Evolutionary conservation across 176 grass and related monocot species (phyloP).

Genomic region (Bothriochloa decipiens): DNA sequence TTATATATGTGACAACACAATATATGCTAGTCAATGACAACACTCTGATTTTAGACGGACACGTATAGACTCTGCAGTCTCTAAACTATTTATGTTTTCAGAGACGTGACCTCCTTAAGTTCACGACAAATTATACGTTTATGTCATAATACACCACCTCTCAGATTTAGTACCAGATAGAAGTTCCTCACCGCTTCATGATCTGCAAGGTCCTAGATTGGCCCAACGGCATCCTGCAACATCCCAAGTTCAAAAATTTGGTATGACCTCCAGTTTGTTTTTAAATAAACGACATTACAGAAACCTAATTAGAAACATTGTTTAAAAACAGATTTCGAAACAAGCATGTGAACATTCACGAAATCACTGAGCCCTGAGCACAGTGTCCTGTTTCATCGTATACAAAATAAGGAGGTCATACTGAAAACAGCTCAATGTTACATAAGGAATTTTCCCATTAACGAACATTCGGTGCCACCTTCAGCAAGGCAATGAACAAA

Average conservation of each 20-base stretch:
- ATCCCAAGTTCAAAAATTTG: neutral
- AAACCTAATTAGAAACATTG: neutral
- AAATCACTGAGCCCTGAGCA: neutral
- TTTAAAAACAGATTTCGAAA: neutral
- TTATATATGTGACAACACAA: too few species aligned
- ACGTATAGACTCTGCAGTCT: too few species aligned
- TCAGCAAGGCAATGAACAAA: constrained; percentile 19
- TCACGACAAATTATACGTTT: too few species aligned
- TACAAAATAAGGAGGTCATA: neutral
- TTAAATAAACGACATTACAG: neutral
- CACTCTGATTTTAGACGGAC: too few species aligned
- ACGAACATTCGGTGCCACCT: constrained; percentile 23
- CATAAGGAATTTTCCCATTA: neutral
- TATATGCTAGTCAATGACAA: too few species aligned
- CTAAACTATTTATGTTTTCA: too few species aligned
- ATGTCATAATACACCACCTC: too few species aligned
- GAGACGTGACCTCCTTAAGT: too few species aligned
- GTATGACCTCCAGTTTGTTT: neutral
- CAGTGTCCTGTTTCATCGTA: neutral
- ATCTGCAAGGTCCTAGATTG: neutral
- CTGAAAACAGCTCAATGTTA: neutral
- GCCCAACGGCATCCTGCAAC: neutral
- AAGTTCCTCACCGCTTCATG: neutral
- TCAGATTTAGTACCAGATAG: too few species aligned
- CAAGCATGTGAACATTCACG: neutral